Base-by-base conservation (phyloP, 768 basidiomycete species). In the Tylopilus sp. region DNA sequence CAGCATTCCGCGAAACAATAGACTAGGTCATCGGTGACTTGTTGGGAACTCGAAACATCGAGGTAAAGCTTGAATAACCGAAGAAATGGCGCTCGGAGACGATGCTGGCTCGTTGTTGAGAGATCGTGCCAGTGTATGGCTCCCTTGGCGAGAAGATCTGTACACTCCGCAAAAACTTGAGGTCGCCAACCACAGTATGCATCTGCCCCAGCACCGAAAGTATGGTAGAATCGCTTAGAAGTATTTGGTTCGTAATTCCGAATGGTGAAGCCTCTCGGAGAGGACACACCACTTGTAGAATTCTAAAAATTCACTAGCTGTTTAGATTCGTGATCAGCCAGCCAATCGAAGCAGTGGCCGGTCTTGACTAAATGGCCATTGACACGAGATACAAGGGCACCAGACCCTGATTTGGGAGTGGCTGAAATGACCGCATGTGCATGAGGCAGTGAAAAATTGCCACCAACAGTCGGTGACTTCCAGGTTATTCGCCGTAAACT, bases 21-120 rank as follows among this genome's bases (percentile, higher is more conserved):
- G 16, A 75, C 85, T 33, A 88, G 67, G 60, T 89, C 87, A 45
- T 87, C 82, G 56, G 87, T 82, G 11, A 86, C 84, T 69, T 89
- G 87, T 63, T 87, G 83, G 43, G 13, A 80, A 58, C 42, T 71
- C 68, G 40, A 89, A 70, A 61, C 83, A 87, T 59, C 28, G 78
- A 78, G 30, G 73, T 79, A 25, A 89, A 76, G 64, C 87, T 90
- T 52, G 86, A 89, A n/a, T 79, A 68, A 14, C 87, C 87, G 56
- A 83, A 89, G 74, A 84, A 90, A 22, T 88, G 78, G 61, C 89
- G 87, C 60, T 89, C 87, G 24, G 88, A 55, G 26, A 88, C 71
- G 56, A 89, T 72, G 6, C 80, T 77, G 17, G 81, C 81, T 21
- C 83, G 74, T 64, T 84, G 81, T 62, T 86, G 81, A 11, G 85